Conservation (phyloP, 1,284 basidiomycete species). For the Rhizopogon parksii region DNA sequence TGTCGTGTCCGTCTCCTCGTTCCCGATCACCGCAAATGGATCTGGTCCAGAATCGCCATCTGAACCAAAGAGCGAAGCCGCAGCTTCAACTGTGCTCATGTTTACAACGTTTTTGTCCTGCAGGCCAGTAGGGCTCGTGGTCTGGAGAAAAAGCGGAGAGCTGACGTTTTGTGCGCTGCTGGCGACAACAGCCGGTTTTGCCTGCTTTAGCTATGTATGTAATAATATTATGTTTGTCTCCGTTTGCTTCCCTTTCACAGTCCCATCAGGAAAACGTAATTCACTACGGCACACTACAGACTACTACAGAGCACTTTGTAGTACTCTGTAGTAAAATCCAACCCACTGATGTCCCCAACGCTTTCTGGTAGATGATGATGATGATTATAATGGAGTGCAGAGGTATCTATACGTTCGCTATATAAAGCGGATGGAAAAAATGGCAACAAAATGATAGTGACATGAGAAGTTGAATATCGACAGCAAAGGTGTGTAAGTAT, state of each 20-base stretch:
- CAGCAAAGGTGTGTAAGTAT: constrained; percentile 24
- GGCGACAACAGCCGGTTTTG: neutral
- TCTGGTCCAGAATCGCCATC: constrained; percentile 51
- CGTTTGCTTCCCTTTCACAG: constrained; percentile 14
- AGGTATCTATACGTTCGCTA: constrained; percentile 10
- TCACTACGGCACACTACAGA: too few relatives aligned
- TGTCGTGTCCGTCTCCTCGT: constrained; percentile 26
- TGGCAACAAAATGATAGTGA: constrained; percentile 11
- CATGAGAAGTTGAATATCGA: constrained; percentile 24
- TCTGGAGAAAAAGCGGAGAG: constrained; percentile 14
- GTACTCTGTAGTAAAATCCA: too few relatives aligned
- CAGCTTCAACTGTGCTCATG: constrained; percentile 67
- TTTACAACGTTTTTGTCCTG: constrained; percentile 27
- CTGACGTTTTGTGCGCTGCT: constrained; percentile 9
- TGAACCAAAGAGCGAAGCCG: constrained; percentile 68
- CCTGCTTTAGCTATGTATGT: constrained; percentile 5
- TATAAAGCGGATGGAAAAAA: constrained; percentile 8
- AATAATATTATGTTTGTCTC: constrained; percentile 22
- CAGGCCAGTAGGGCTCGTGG: constrained; percentile 9
- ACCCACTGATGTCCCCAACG: too few relatives aligned
- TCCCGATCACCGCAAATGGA: constrained; percentile 58
- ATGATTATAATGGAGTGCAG: constrained; percentile 14
- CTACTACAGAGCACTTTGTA: too few relatives aligned
- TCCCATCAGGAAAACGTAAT: too few relatives aligned
- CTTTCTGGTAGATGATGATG: neutral